Base-by-base conservation (phyloP, 306 rosid species). In the Prunus padus region DNA sequence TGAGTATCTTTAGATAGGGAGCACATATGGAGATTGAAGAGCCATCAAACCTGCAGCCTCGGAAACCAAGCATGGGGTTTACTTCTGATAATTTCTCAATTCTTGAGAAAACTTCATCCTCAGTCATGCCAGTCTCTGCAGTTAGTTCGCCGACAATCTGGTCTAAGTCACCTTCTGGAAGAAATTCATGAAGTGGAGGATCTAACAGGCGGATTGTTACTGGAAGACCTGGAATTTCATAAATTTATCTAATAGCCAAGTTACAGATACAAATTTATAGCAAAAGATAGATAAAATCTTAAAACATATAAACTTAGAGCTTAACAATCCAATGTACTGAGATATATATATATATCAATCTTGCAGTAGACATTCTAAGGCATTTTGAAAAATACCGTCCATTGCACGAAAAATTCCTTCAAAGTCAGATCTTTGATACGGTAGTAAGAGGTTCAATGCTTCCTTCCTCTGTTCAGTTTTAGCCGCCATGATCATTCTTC, bases 161-260 rank as follows among this genome's bases (percentile, higher is more conserved):
- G 55, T 89, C 88, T 23, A 96, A 75, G 75, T 96, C 97, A 55
- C 99, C 99, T 85, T 96, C 98, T 25, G 99, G 99, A 76, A 96
- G 97, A 85, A 96, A 96, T 73, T 96, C 99, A 78, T 96, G 98
- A 72, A 96, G 99, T 67, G 99, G 99, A 86, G 99, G 99, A 77
- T 96, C 99, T 76, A 96, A 78, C 76, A 96, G 84, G 72, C 99
- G 88, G 60, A 96, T 96, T 75, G 99, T 96, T 65, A 96, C 99
- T 8, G 99, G 99, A 26, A 90, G 91, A 74, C 98, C 91, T 89
- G 86, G 76, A 82, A 75, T 67, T 73, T 31, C 45, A 59, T 1
- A 28, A 57, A 45, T 57, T 10, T 45, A 59, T 26, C 13, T 67
- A 2, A 22, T 10, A 37, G 5, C 16, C 22, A 57, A 42, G 26